These are phyloP conservation scores for Nannochloropsis gaditana DNA, from an alignment of 108 stramenopile genomes.

Conservation along the genomic window DNA sequence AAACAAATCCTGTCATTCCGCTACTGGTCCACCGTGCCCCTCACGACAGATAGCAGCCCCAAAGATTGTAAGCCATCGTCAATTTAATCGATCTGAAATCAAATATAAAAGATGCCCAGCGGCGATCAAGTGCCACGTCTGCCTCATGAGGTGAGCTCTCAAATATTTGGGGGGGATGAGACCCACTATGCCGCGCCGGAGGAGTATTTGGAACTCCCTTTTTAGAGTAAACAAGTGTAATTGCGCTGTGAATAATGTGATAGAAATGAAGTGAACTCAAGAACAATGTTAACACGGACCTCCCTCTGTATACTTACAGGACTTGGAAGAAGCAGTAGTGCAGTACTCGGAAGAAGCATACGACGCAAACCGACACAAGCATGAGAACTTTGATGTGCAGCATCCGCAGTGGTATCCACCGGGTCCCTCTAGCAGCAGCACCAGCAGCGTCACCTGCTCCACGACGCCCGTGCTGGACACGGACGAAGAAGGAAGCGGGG, in stretches of 20 bases:
- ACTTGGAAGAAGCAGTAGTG: not conserved
- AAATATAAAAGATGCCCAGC: not conserved
- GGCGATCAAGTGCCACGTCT: not conserved
- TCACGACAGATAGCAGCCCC: no score
- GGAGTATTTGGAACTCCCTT: no score
- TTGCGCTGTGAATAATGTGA: no score
- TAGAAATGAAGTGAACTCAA: no score
- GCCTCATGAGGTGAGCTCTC: not conserved
- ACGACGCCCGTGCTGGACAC: not conserved
- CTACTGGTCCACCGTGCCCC: no score
- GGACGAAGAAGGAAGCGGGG: slow-evolving; percentile 11
- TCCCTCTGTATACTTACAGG: not conserved
- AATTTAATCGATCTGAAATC: not conserved
- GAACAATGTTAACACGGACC: not conserved
- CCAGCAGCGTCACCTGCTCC: not conserved
- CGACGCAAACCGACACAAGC: not conserved
- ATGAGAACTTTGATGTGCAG: not conserved
- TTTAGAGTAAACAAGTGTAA: no score
- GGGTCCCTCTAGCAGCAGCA: not conserved
- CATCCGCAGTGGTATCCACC: not conserved
- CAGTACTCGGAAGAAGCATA: not conserved
- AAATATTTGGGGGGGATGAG: no score
- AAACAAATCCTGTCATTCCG: no score
- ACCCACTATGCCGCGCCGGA: no score
- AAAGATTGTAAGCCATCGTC: no score